Evolutionary conservation across 768 basidiomycete species (phyloP), one percentile per base, ranked within the genome.

Genomic region (Boletus tomentosulus): DNA sequence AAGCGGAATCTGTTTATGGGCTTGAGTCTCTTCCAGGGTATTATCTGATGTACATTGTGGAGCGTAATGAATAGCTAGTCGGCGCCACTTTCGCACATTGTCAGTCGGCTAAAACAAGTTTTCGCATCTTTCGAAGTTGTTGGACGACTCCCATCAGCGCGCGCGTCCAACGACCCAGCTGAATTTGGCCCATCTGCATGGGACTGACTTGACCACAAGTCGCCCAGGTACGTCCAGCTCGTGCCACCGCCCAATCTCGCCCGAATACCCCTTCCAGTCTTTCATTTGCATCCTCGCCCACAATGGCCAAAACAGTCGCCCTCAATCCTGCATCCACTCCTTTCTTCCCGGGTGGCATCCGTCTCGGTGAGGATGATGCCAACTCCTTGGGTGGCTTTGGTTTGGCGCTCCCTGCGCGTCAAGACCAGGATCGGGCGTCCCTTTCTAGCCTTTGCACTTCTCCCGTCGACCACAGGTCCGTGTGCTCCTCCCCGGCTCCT

Each of bases 301-400:
- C 71, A 66, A 87, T 89, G 85, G 84, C 86, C 57, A 84, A 82
- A 78, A 87, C 83, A 63, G 85, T 81, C 64, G 78, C 86, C 55
- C 75, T 91, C 62, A 90, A 91, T 71, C 88, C 89, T 59, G 78
- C 87, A 57, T 92, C 89, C 54, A 84, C 84, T 68, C 89, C 89
- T 48, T 92, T 92, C 79, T 89, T 89, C 69, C 89, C 89, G 57
- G 86, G 86, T 51, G 63, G 53, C 51, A 66, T 81, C 61, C 82
- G 83, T 58, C 65, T 75, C 60, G 74, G 66, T 62, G 84, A 84
- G 53, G 83, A 85, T 54, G 84, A 85, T 50, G 74, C 71, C 11
- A 41, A 51, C 39, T 16, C 39, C 46, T 65, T 69, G 46, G 70
- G 66, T 62, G 73, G 72, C 55, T 67, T 79, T 42, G 71, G 72